Conservation (phyloP, 2,329 filamentous ascomycete genomes). For the Penicillium thymicola region DNA sequence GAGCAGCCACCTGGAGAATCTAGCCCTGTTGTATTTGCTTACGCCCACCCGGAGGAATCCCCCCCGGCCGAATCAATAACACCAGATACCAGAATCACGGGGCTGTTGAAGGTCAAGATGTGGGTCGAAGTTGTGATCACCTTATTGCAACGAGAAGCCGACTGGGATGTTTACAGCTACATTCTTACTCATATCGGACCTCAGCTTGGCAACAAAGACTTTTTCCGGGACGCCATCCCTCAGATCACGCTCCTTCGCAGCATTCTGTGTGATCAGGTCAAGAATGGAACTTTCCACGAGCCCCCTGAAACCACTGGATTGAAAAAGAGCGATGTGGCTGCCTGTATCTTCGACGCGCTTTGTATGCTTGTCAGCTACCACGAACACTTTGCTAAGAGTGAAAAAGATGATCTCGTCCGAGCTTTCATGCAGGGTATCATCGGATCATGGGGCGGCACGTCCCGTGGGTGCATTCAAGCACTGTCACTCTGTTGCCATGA, state of each 20-base stretch:
- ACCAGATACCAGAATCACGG: slow-evolving; percentile 28
- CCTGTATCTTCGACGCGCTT: slow-evolving; percentile 81
- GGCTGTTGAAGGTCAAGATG: slow-evolving; percentile 56
- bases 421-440: slow-evolving; percentile 79
- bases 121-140: slow-evolving; percentile 77
- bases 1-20: slow-evolving; percentile 50
- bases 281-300: slow-evolving; percentile 72
- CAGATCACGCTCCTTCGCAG: slow-evolving; percentile 74
- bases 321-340: slow-evolving; percentile 81
- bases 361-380: slow-evolving; percentile 91
- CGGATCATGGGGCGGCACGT: slow-evolving; percentile 77
- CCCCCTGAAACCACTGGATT: slow-evolving; percentile 75
- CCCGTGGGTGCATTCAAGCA: slow-evolving; percentile 90
- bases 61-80: slow-evolving; percentile 24
- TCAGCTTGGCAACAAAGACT: slow-evolving; percentile 82
- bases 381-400: slow-evolving; percentile 73
- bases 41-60: slow-evolving; percentile 39
- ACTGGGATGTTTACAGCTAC: slow-evolving; percentile 94
- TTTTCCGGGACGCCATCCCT: slow-evolving; percentile 71
- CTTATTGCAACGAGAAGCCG: slow-evolving; percentile 69
- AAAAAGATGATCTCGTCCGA: slow-evolving; percentile 85
- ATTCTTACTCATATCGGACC: slow-evolving; percentile 80
- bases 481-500: slow-evolving; percentile 94
- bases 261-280: slow-evolving; percentile 78
- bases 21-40: slow-evolving; percentile 52